A percentile compares a stretch with the other conserved stretches of the same genome.
Evolutionary conservation across 2,329 filamentous ascomycete genomes (phyloP).

Genomic region (Hypoxylon sp.): DNA sequence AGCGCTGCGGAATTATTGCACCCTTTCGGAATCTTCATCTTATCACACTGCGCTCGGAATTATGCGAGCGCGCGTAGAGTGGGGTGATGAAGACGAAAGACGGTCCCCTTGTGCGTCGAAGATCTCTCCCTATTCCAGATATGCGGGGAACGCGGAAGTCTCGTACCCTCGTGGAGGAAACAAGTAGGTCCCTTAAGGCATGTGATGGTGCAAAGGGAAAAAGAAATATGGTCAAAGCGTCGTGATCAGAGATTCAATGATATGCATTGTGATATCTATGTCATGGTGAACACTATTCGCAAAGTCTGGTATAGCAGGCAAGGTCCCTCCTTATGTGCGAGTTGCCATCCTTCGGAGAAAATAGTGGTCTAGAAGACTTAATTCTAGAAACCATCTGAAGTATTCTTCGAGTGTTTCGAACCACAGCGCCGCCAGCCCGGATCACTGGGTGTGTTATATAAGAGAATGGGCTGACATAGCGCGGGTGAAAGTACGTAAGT

Average conservation of each 20-base stretch:
- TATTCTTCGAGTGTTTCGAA: slow-evolving; percentile 14
- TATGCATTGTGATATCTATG: slow-evolving; percentile 21
- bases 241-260: slow-evolving; percentile 20
- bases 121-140: slow-evolving; percentile 19
- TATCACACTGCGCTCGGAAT: slow-evolving; percentile 16
- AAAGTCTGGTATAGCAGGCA: slow-evolving; percentile 1
- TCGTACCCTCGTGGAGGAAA: slow-evolving; percentile 8
- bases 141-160: slow-evolving; percentile 30
- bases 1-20: slow-evolving; percentile 16
- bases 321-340: slow-evolving; percentile 4
- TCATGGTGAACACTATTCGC: slow-evolving; percentile 10
- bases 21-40: slow-evolving; percentile 28
- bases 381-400: slow-evolving; percentile 18
- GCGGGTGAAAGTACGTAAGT: slow-evolving; percentile 5
- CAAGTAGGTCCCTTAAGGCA: slow-evolving; percentile 12
- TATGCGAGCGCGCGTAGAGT: slow-evolving; percentile 30
- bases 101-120: slow-evolving; percentile 11
- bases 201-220: slow-evolving; percentile 25
- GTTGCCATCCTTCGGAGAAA: slow-evolving; percentile 20
- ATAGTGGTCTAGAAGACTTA: slow-evolving; percentile 3
- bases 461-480: slow-evolving; percentile 6
- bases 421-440: slow-evolving; percentile 13
- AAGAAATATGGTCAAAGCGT: slow-evolving; percentile 27
- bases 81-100: slow-evolving; percentile 23
- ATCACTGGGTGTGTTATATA: slow-evolving; percentile 1